Base-by-base conservation (phyloP, 257 asterid species). In the Solanum chilense region DNA sequence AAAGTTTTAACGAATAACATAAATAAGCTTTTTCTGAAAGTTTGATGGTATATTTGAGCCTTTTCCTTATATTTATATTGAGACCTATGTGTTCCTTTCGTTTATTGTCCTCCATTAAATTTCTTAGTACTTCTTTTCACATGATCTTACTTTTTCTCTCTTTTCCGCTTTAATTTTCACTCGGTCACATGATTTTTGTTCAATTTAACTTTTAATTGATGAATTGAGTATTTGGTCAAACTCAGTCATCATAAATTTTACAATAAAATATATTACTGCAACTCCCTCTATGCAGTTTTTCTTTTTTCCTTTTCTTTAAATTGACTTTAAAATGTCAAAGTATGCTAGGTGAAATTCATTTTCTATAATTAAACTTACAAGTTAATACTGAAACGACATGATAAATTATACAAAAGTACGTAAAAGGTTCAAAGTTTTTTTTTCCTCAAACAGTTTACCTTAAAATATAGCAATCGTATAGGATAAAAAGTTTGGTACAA, bases 101-200 rank as follows among this genome's bases (percentile, higher is more conserved):
- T 25, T 78, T 47, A 49, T 27, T 47, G 14, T 80, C 42, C 66
- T 47, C 42, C 66, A 45, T 29, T 78, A 47, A 45, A 25, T 45
- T n/a, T 45, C 62, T 2, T 52, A 16, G 60, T 45, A 27, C 25
- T 27, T 14, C 27, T 9, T 80, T 78, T 80, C 85, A 29, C 68
- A 29, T 80, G 68, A 45, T 8, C 25, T 44, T 16, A 15, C 84
- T 49, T 16, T 80, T 47, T 13, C 14, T 45, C 37, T 15, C 25
- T 39, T 25, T 16, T n/a, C 66, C 9, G 27, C 68, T 47, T 25
- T 80, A 45, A 45, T 9, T 80, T 45, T 80, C 68, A 7, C 42
- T 42, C 42, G 27, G 5, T 47, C 84, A 80, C 85, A 47, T 80
- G 85, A 47, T 80, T 29, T 77, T 80, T 29, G 85, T 80, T 27